Conservation (phyloP, 2,329 filamentous ascomycete species). For the Clonostachys rhizophaga region DNA sequence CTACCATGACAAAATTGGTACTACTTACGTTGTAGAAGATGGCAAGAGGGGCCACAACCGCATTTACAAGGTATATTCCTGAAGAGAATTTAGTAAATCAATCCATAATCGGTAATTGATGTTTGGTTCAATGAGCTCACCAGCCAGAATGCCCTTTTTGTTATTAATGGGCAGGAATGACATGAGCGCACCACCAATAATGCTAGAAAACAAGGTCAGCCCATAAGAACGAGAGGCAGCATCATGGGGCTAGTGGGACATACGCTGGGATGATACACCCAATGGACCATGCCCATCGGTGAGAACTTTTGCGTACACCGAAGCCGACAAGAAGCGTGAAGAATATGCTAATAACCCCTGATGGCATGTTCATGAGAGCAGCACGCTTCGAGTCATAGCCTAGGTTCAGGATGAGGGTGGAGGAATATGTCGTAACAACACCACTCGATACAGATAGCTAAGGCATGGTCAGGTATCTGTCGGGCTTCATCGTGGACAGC, state of each 20-base stretch:
- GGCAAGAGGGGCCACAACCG: constrained; percentile 37
- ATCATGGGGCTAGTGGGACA: constrained; percentile 6
- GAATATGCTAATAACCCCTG: constrained; percentile 45
- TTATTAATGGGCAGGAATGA: constrained; percentile 43
- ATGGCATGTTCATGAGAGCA: constrained; percentile 51
- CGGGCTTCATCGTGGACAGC: not conserved
- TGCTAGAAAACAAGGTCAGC: constrained; percentile 13
- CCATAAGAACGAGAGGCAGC: not conserved
- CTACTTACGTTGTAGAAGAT: constrained; percentile 37
- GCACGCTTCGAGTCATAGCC: constrained; percentile 36
- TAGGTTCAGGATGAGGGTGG: constrained; percentile 44
- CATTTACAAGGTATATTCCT: constrained; percentile 43
- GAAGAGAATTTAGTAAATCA: too few species aligned
- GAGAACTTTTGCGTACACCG: constrained; percentile 37
- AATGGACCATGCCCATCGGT: constrained; percentile 46
- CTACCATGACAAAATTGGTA: not conserved
- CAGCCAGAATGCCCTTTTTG: constrained; percentile 37
- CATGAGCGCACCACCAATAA: constrained; percentile 46
- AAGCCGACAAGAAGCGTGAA: constrained; percentile 43
- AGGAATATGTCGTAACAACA: constrained; percentile 49
- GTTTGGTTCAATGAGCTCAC: constrained; percentile 6
- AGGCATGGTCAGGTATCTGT: not conserved
- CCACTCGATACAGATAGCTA: constrained; percentile 45
- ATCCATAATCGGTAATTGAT: too few species aligned
- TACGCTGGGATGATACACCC: constrained; percentile 41